Base-by-base conservation (phyloP, 768 basidiomycete species). In the Sistotremastrum niveocremeum region DNA sequence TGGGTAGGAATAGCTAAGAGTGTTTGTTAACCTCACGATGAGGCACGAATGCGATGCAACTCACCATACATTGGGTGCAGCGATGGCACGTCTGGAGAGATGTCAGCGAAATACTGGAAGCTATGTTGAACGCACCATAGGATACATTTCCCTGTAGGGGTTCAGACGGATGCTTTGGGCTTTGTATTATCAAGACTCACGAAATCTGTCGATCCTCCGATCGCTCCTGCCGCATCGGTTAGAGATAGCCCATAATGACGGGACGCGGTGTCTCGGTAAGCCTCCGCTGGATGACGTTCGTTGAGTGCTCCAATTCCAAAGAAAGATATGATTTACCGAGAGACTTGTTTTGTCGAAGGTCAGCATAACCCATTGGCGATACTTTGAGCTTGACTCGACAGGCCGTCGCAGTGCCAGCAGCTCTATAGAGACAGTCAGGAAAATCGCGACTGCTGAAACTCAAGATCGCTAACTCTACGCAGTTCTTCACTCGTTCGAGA, bases 201-300 rank as follows among this genome's bases (percentile, higher is more conserved):
- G 51, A 89, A 88, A 57, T 88, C 86, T 3, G 86, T 88, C 4
- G 84, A 88, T 8, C 83, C 85, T 39, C 70, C 70, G 62, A 53
- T 81, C 81, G 39, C 84, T 79, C 70, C 74, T 78, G 49, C 73
- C 71, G 54, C 77, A 73, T 56, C 81, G 77, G 46, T 81, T 67
- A 3, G 62, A 61, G 0, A 80, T 82, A 48, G 77, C 28, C 41
- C 50, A 45, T 51, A 81, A 20, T 20, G 20, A 20, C 20, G 20
- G 20, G 20, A 20, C 20, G 20, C 20, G 20, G 20, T 20, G 20
- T 20, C 20, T 20, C 20, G 20, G 20, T 20, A 20, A 20, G 20
- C 46, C 74, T 74, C 49, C 73, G 76, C 11, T 69, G 61, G 34
- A 76, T 69, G 36, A 83, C 67, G 41, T 73, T 70, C 0, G 74